Evolutionary conservation across 257 asterid genomes (phyloP).

Genomic region (Solanum dulcamara): DNA sequence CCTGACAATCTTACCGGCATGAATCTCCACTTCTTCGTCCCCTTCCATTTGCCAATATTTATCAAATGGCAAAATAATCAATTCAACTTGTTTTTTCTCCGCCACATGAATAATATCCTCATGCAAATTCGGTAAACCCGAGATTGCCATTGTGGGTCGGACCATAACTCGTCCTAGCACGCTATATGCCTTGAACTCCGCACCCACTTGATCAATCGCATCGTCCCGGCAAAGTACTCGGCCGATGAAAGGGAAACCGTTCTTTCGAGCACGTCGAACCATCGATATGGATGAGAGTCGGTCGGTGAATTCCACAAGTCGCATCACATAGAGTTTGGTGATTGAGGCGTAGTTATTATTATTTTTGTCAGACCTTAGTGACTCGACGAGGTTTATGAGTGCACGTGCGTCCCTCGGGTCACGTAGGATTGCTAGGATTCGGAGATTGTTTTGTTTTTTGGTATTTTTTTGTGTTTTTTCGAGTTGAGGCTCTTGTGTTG

Average conservation of each 20-base stretch:
- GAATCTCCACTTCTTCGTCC: conserved; percentile 3
- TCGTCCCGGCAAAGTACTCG: neutral
- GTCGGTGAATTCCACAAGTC: conserved; percentile 42
- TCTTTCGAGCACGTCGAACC: conserved; percentile 25
- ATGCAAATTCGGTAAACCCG: too few relatives aligned
- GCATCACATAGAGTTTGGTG: conserved; percentile 36
- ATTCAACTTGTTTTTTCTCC: conserved; percentile 9
- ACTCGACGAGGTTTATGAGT: too few relatives aligned
- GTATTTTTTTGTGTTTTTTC: conserved; percentile 3
- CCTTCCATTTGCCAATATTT: conserved; percentile 15
- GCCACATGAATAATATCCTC: conserved; percentile 26
- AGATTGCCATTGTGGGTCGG: conserved; percentile 13
- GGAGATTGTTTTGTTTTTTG: conserved; percentile 11
- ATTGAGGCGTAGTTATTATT: too few relatives aligned
- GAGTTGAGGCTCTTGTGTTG: too few relatives aligned
- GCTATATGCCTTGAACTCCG: conserved; percentile 10
- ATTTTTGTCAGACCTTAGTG: too few relatives aligned
- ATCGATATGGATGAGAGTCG: conserved; percentile 43
- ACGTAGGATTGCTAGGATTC: conserved; percentile 35
- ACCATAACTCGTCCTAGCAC: conserved; percentile 8
- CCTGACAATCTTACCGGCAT: neutral
- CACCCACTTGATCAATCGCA: conserved; percentile 8
- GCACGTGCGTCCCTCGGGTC: conserved; percentile 33
- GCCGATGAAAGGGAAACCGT: conserved; percentile 28
- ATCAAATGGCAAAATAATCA: conserved; percentile 22